Evolutionary conservation across 2,329 filamentous ascomycete genomes (phyloP), one percentile per base, ranked within the genome.

Genomic region (Ophiobolus disseminans): DNA sequence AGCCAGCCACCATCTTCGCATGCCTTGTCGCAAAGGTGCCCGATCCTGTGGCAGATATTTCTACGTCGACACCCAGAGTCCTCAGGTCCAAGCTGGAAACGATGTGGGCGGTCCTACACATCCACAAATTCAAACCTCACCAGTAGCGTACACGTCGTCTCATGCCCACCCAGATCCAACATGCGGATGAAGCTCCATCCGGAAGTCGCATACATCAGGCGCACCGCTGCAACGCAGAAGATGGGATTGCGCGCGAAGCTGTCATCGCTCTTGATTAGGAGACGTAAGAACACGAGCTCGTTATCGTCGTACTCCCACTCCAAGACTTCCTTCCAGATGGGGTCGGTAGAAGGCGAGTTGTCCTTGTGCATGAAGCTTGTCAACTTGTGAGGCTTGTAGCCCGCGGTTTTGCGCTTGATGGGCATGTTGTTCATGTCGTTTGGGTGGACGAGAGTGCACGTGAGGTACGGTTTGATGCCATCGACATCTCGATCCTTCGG

Each of bases 281-380:
- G 77, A 0, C 86, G 76, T 57, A 89, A 55, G 58, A 89, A 89
- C 0, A 81, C 80, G 38, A 89, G 63, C 65, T 88, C 86, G 56
- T 84, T 86, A 46, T 87, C 85, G 5, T 86, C 82, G 58, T 82
- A 88, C 51, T 86, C 82, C 86, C 86, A 89, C 61, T 86, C 84
- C 7, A 89, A 73, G 11, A 74, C 75, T 67, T 88, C 84, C 55
- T 88, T 80, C 85, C 85, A 89, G 6, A 89, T 40, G 0, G 86
- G 86, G 51, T 88, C 84, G 0, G 78, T 86, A 0, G 78, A 66
- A 0, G 80, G 78, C 2, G 85, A 82, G 52, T 84, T 86, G n/a
- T 84, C 82, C 22, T 74, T 73, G 65, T 86, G 83, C 39, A 86
- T 66, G 16, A 72, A 66, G 46, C 86, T 79, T 0, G 79, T 80